Evolutionary conservation across 2,329 filamentous ascomycete genomes (phyloP).

Genomic region (Aspergillus sojae): DNA sequence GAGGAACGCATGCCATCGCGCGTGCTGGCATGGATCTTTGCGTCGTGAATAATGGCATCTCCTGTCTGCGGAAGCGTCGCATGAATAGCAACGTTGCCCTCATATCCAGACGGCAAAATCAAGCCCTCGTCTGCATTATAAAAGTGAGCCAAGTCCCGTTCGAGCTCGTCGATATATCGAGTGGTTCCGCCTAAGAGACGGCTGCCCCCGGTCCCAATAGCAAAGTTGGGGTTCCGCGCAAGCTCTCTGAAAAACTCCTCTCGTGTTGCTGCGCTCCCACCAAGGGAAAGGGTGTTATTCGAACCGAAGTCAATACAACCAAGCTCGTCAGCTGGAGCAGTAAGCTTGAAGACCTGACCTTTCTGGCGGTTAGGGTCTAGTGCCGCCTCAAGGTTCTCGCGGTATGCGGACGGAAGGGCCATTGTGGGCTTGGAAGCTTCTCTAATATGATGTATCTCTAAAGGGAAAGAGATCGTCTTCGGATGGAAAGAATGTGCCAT

Average conservation of each 20-base stretch:
- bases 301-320: constrained; percentile 15
- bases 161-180: constrained; percentile 36
- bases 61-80: constrained; percentile 53
- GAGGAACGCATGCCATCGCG: constrained; percentile 68
- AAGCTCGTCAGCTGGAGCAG: neutral
- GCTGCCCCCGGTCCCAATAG: constrained; percentile 8
- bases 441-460: neutral
- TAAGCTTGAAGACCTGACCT: constrained; percentile 3
- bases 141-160: constrained; percentile 55
- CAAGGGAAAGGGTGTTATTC: constrained; percentile 15
- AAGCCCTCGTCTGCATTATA: constrained; percentile 55
- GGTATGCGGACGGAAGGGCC: neutral
- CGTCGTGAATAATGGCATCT: constrained; percentile 65
- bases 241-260: constrained; percentile 13
- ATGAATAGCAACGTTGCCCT: constrained; percentile 60
- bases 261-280: constrained; percentile 4
- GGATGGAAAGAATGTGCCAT: neutral
- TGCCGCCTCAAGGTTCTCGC: neutral
- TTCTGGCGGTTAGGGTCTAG: neutral
- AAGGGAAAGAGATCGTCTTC: neutral
- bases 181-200: constrained; percentile 13
- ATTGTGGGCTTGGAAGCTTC: neutral
- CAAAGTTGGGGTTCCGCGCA: constrained; percentile 7
- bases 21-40: constrained; percentile 68
- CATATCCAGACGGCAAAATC: constrained; percentile 59